A percentile compares a stretch with the other conserved stretches of the same genome.
Conservation (phyloP, 805 yeast species). For the Saccharomycopsis vini region DNA sequence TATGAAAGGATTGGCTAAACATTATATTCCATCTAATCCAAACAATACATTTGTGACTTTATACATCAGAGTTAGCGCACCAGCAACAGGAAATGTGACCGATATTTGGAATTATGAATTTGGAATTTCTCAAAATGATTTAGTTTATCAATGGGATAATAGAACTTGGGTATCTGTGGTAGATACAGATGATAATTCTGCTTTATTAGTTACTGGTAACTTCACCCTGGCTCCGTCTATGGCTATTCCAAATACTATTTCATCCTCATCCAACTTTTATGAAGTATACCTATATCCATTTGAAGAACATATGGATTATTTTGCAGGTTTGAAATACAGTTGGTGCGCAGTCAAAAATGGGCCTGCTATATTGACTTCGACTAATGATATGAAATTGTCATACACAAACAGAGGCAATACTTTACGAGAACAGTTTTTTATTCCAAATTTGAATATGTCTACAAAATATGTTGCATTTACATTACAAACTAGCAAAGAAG, state of each 20-base stretch:
- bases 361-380: conserved; percentile 30
- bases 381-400: conserved; percentile 26
- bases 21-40: conserved; percentile 11
- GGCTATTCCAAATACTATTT: conserved; percentile 6
- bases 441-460: conserved; percentile 51
- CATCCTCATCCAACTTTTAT: conserved; percentile 24
- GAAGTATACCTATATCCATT: conserved; percentile 41
- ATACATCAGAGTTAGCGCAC: conserved; percentile 14
- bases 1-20: conserved; percentile 17
- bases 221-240: conserved; percentile 26
- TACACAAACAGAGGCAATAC: conserved; percentile 40
- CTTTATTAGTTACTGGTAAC: conserved; percentile 54
- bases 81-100: conserved; percentile 2
- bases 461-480: conserved; percentile 59
- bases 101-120: conserved; percentile 52
- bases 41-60: conserved; percentile 17
- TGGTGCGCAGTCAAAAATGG: conserved; percentile 66
- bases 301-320: conserved; percentile 27
- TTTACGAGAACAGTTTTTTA: conserved; percentile 51
- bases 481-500: conserved; percentile 37
- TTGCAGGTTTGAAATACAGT: conserved; percentile 39
- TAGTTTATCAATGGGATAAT: conserved; percentile 63
- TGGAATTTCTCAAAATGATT: conserved; percentile 54
- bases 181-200: conserved; percentile 64
- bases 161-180: conserved; percentile 46